Percentiles rank a stretch among this genome's conserved stretches.
phyloP scores from a whole-genome alignment of 2,329 filamentous ascomycete genomes.

The Xylaria sp. region DNA sequence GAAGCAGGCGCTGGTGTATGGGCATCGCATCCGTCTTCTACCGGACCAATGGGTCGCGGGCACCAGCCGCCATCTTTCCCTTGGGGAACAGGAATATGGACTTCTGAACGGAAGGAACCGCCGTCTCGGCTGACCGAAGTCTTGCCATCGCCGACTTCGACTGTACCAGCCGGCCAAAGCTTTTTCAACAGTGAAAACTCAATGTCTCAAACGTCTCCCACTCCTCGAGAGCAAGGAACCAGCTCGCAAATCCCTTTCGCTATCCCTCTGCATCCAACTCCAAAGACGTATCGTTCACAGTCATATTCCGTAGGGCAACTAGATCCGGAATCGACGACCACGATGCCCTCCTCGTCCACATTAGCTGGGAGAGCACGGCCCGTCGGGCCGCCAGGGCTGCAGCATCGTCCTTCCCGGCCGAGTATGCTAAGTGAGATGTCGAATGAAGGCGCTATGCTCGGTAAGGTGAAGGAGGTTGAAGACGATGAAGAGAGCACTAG shows the following conservation, averaged over 20 bases:
- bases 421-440: slow-evolving; percentile 81
- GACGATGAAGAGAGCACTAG: slow-evolving; percentile 70
- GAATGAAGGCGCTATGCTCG: slow-evolving; percentile 69
- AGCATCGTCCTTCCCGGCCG: slow-evolving; percentile 83
- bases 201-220: slow-evolving; percentile 62
- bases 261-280: slow-evolving; percentile 88
- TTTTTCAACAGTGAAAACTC: slow-evolving; percentile 63
- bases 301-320: slow-evolving; percentile 96
- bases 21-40: slow-evolving; percentile 64
- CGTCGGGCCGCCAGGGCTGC: slow-evolving; percentile 73
- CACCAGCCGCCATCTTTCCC: slow-evolving; percentile 65
- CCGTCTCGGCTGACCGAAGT: slow-evolving; percentile 80
- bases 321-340: slow-evolving; percentile 70
- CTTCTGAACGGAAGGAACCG: slow-evolving; percentile 79
- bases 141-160: slow-evolving; percentile 78
- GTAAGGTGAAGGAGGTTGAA: slow-evolving; percentile 77
- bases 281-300: slow-evolving; percentile 93
- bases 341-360: slow-evolving; percentile 60
- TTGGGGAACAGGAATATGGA: slow-evolving; percentile 88
- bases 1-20: slow-evolving; percentile 68
- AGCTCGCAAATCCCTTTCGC: slow-evolving; percentile 82
- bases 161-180: slow-evolving; percentile 55
- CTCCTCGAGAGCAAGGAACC: slow-evolving; percentile 62
- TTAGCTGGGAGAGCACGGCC: slow-evolving; percentile 63
- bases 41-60: slow-evolving; percentile 60